Percentiles rank a stretch among this genome's conserved stretches.
These are phyloP conservation scores for Amphibolis antarctica DNA, from an alignment of 106 monocot genomes.

Conservation along the genomic window DNA sequence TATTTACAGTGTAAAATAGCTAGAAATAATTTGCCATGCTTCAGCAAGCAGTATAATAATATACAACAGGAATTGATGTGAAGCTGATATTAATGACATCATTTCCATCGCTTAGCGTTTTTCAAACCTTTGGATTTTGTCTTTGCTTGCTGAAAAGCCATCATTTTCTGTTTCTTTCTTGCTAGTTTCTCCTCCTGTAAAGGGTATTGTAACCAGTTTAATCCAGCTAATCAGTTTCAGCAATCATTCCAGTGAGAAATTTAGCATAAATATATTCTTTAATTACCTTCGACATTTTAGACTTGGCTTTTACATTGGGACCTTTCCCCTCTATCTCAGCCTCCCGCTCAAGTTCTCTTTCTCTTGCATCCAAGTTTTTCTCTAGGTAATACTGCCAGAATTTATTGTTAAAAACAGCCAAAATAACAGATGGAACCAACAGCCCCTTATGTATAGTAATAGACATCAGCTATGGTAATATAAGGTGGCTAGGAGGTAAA, in stretches of 20 bases:
- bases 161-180: slow-evolving; percentile 87
- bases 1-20: too few species aligned
- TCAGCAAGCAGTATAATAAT: too few species aligned
- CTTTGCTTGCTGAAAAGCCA: slow-evolving; percentile 83
- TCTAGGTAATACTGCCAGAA: slow-evolving; percentile 78
- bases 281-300: slow-evolving; percentile 97
- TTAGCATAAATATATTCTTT: neutral
- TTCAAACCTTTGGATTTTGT: slow-evolving; percentile 79
- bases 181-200: slow-evolving; percentile 78
- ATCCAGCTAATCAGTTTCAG: neutral
- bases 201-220: neutral
- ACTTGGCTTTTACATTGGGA: slow-evolving; percentile 91
- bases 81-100: slow-evolving; percentile 10
- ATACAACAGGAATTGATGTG: neutral
- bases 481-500: too few species aligned
- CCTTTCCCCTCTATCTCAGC: slow-evolving; percentile 88
- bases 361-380: slow-evolving; percentile 90
- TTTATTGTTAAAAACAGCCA: neutral
- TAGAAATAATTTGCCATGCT: too few species aligned
- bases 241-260: neutral
- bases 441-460: too few species aligned
- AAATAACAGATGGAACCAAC: neutral
- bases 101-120: slow-evolving; percentile 88
- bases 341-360: slow-evolving; percentile 69
- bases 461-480: too few species aligned